phyloP scores from a whole-genome alignment of 768 basidiomycete genomes.

The Chalciporus chontae region DNA sequence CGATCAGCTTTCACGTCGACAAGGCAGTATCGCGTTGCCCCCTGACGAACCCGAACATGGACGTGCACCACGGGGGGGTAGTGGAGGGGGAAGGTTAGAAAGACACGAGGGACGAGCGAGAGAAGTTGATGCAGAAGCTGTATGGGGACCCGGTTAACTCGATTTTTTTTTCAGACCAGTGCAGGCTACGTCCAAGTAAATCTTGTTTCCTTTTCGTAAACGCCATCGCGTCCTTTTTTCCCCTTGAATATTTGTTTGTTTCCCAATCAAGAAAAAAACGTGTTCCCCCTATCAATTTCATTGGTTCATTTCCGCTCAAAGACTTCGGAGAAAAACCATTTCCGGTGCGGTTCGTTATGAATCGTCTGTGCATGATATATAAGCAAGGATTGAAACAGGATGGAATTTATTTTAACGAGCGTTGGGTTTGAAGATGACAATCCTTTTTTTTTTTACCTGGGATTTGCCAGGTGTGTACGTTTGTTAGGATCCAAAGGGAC shows the following conservation, averaged over 20 bases:
- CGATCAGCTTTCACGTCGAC: slow-evolving; percentile 14
- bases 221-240: neutral
- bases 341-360: too few species aligned
- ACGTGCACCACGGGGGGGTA: neutral
- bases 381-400: too few species aligned
- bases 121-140: slow-evolving; percentile 41
- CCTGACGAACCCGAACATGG: slow-evolving; percentile 32
- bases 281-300: too few species aligned
- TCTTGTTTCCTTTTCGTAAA: neutral
- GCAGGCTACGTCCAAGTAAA: neutral
- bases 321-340: too few species aligned
- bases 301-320: too few species aligned
- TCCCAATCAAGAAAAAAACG: too few species aligned
- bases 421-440: too few species aligned
- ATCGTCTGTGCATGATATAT: too few species aligned
- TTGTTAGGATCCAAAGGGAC: neutral
- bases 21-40: slow-evolving; percentile 42
- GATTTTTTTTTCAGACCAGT: neutral
- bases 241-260: too few species aligned
- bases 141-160: slow-evolving; percentile 32
- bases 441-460: too few species aligned
- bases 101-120: slow-evolving; percentile 22
- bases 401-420: too few species aligned
- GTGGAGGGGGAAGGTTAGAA: neutral
- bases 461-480: neutral